Percentiles rank a stretch among this genome's conserved stretches.
These are phyloP conservation scores for Magnusiomyces tetraspermus DNA, from an alignment of 1,139 yeast species.

Conservation along the genomic window DNA sequence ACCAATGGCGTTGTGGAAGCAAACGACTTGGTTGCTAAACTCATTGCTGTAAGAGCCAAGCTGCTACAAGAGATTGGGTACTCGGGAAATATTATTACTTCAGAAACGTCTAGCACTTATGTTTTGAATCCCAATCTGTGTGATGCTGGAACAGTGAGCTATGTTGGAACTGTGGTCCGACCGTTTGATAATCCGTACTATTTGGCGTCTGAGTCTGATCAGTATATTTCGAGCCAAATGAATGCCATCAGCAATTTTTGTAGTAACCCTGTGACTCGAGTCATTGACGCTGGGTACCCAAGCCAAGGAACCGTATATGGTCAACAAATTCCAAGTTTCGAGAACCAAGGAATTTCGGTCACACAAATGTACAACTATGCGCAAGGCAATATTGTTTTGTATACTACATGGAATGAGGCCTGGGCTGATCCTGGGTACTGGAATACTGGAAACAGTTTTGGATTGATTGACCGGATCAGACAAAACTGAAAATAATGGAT, in stretches of 20 bases:
- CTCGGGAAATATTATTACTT: conserved; percentile 65
- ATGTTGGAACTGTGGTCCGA: conserved; percentile 80
- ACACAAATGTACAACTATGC: conserved; percentile 47
- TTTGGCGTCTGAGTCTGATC: conserved; percentile 59
- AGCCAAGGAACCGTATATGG: conserved; percentile 65
- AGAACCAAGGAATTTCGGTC: conserved; percentile 65
- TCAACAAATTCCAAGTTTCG: conserved; percentile 56
- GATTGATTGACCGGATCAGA: conserved; percentile 29
- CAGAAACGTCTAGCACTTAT: conserved; percentile 80
- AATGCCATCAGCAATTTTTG: conserved; percentile 40
- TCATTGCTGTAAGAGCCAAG: conserved; percentile 48
- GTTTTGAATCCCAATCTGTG: conserved; percentile 58
- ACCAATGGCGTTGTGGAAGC: conserved; percentile 51
- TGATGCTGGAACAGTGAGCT: conserved; percentile 50
- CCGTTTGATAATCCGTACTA: conserved; percentile 64
- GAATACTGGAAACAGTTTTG: conserved; percentile 80
- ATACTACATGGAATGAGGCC: conserved; percentile 70
- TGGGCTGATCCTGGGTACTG: conserved; percentile 87
- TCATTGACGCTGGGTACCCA: conserved; percentile 88
- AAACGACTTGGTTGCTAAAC: conserved; percentile 50
- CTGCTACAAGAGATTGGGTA: conserved; percentile 57
- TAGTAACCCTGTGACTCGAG: conserved; percentile 35
- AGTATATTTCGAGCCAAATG: conserved; percentile 58
- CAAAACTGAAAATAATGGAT: too few relatives aligned
- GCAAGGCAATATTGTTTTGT: conserved; percentile 47